These are phyloP conservation scores for Oenanthe javanica DNA, from an alignment of 140 eudicot species.

Conservation along the genomic window DNA sequence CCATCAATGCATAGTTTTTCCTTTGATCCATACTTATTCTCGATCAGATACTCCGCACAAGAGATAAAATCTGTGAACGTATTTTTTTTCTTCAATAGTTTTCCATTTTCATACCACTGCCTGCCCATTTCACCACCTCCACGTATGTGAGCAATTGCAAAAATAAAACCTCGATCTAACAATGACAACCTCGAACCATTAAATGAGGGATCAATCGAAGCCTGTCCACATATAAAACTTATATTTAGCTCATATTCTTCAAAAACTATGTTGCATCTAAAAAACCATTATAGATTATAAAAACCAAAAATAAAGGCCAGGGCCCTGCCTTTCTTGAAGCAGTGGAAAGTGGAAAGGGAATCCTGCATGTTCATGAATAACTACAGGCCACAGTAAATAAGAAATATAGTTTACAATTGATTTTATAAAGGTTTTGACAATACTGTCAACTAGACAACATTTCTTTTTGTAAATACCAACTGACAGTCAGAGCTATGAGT, in stretches of 20 bases:
- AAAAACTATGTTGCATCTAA: not conserved
- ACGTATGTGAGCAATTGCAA: conserved; percentile 72
- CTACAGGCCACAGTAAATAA: not conserved
- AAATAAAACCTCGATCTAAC: conserved; percentile 78
- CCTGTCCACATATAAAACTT: conserved; percentile 32
- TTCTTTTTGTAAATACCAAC: not conserved
- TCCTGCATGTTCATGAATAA: not conserved
- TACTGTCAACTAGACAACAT: not conserved
- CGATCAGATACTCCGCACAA: conserved; percentile 71
- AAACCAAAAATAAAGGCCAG: not conserved
- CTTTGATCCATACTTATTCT: conserved; percentile 69
- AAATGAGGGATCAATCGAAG: conserved; percentile 70
- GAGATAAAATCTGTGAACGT: conserved; percentile 83
- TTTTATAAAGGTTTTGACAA: not conserved
- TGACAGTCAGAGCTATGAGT: not conserved
- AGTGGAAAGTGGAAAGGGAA: conserved; percentile 1
- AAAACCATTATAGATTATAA: not conserved
- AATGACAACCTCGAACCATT: conserved; percentile 73
- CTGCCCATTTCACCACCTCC: conserved; percentile 99
- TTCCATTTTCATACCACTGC: conserved; percentile 84
- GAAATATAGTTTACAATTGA: not conserved
- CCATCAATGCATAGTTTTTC: conserved; percentile 85
- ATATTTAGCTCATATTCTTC: not conserved
- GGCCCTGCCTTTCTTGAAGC: not conserved
- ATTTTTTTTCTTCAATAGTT: conserved; percentile 54